Base-by-base conservation (phyloP, 116 monocot genomes). In the Phalaenopsis hybrid region DNA sequence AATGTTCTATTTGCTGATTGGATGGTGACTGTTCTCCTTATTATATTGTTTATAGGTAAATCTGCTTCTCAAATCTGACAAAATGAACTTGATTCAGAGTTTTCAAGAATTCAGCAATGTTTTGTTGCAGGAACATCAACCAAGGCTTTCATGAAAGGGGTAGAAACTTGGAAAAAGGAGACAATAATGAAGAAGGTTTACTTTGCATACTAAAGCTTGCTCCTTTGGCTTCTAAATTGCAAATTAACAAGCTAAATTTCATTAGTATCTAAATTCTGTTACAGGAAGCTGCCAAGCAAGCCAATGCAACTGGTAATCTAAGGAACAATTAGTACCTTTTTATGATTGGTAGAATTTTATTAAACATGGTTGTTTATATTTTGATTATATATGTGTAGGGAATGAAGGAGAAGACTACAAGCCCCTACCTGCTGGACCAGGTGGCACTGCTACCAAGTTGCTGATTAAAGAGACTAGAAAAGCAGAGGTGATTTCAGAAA, bases 121-220 rank as follows among this genome's bases (percentile, higher is more conserved):
- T 45, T 7, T 81, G 78, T 76, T 81, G 37, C 61, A 96, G 96
- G 86, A 20, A 95, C 95, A 79, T 95, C 95, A 25, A 88, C 90
- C 34, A 95, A 93, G 87, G 93, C 95, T 34, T 95, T 93, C 51
- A n/a, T 93, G 28, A 93, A 78, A 81, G 95, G 95, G 17, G 83
- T 93, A 8, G 93, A 92, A 21, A 91, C 91, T 57, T 95, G 95
- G 95, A 95, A 95, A 87, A 95, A 95, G 82, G 95, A 95, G 85
- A 95, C 95, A 2, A 83, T 95, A 59, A 65, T 76, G n/a, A 95
- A 90, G 77, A 89, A 90, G 87, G 95, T 93, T 23, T 78, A 58
- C 13, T 50, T 50, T 45, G 4, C 25, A 55, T 7, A 49, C 63
- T 16, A 17, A 41, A 16, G 37, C 2, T 43, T 59, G 43, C 43